phyloP scores from a whole-genome alignment of 768 basidiomycete species.

The Suillus hirtellus region DNA sequence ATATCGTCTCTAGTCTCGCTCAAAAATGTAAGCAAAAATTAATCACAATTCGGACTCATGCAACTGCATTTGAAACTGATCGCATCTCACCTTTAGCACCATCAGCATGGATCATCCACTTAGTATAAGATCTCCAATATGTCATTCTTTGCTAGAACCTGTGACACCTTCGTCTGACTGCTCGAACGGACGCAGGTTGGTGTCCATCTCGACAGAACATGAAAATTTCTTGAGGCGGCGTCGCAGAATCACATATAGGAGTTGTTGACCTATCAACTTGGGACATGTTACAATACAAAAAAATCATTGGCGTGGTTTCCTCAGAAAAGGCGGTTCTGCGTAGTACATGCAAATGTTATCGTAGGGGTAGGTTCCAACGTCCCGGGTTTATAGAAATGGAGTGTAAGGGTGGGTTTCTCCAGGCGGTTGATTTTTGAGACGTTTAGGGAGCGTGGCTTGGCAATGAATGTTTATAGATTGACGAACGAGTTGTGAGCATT shows the following conservation, averaged over 20 bases:
- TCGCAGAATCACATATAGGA: slow-evolving; percentile 28
- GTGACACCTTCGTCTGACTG: slow-evolving; percentile 34
- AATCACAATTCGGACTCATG: too few relatives aligned
- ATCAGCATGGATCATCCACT: slow-evolving; percentile 17
- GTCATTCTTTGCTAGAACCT: slow-evolving; percentile 12
- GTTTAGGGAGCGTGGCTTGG: not conserved
- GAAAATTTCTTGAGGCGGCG: slow-evolving; percentile 12
- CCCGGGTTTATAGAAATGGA: too few relatives aligned
- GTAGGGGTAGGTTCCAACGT: slow-evolving; percentile 22
- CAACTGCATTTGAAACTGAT: too few relatives aligned
- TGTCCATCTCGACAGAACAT: slow-evolving; percentile 36
- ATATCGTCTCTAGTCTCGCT: too few relatives aligned
- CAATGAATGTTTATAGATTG: slow-evolving; percentile 69
- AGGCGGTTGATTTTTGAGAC: too few relatives aligned
- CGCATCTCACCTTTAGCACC: slow-evolving; percentile 19
- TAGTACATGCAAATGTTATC: slow-evolving; percentile 24
- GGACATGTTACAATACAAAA: slow-evolving; percentile 14
- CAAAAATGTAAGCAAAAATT: too few relatives aligned
- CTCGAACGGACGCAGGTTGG: slow-evolving; percentile 36
- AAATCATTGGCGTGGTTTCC: too few relatives aligned
- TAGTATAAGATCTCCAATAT: slow-evolving; percentile 7
- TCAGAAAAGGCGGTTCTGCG: slow-evolving; percentile 2
- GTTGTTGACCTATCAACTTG: slow-evolving; percentile 23
- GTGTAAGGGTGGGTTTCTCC: too few relatives aligned
- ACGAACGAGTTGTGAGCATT: slow-evolving; percentile 80